These are phyloP conservation scores for Pleoardoris graminearum DNA, from an alignment of 2,329 filamentous ascomycete species.

Conservation along the genomic window DNA sequence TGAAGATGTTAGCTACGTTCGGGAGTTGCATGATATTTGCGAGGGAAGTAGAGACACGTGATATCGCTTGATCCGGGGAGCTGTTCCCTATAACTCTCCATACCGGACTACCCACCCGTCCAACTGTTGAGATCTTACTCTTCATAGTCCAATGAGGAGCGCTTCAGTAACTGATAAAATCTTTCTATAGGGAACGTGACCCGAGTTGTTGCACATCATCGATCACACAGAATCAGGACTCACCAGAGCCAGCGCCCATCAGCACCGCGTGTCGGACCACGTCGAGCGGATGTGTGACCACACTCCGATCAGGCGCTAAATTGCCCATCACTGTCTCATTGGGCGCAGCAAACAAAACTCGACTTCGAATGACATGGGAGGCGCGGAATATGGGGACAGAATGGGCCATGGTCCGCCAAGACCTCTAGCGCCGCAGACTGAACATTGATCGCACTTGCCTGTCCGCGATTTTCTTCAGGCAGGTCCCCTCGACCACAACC, in stretches of 20 bases:
- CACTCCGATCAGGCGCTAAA: constrained; percentile 21
- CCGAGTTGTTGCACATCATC: not conserved
- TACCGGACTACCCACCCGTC: not conserved
- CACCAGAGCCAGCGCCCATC: constrained; percentile 37
- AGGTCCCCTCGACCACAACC: constrained; percentile 21
- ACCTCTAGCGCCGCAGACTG: constrained; percentile 1
- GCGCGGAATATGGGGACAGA: constrained; percentile 1
- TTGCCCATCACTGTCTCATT: constrained; percentile 30
- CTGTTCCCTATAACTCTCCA: too few relatives aligned
- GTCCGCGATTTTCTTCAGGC: constrained; percentile 28
- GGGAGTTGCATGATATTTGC: not conserved
- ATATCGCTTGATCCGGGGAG: not conserved
- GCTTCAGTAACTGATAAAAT: not conserved
- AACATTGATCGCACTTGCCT: constrained; percentile 22
- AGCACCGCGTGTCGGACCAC: constrained; percentile 29
- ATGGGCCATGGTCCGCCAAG: constrained; percentile 1
- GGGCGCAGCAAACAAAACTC: constrained; percentile 6
- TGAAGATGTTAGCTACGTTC: constrained; percentile 22
- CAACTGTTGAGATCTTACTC: not conserved
- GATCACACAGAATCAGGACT: constrained; percentile 14
- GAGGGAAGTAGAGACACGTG: not conserved
- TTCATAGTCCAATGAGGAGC: too few relatives aligned
- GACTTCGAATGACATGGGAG: not conserved
- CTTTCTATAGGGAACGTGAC: not conserved
- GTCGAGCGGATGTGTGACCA: constrained; percentile 34